Base-by-base conservation (phyloP, 768 basidiomycete genomes). In the Mycena vitilis region DNA sequence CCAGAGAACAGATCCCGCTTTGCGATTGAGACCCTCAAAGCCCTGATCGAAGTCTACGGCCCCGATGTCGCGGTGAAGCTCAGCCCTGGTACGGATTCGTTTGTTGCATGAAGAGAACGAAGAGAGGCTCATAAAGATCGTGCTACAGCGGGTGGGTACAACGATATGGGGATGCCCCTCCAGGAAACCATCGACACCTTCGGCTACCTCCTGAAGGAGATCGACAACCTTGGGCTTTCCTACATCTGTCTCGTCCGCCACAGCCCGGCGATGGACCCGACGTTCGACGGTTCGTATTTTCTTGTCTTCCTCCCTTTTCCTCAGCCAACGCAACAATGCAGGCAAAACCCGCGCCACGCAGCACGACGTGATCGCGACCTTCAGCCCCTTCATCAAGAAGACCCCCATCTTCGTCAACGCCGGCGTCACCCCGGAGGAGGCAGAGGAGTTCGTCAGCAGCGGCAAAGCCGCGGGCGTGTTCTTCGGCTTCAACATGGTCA, bases 1-100 rank as follows among this genome's bases (percentile, higher is more conserved):
- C 60, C 81, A 40, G 81, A 83, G 69, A 83, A 83, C 75, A 77
- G 84, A 20, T 71, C 75, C 4, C 73, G 82, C 9, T 84, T 85
- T 72, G 70, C 75, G 3, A 71, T 81, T 34, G 80, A 82, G 69
- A 78, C 75, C 36, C 63, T 78, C 52, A 76, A 80, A 51, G 77
- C 71, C 20, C 47, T 78, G 47, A 59, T 74, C 54, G 73, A 77
- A 25, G 79, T 79, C 44, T 78, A 72, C 63, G 80, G 80, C 15
- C 78, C 75, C 7, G 63, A 75, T 45, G 74, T 78, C 45, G 78
- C 75, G 34, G 70, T 81, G 57, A 78, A 80, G 40, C 30, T 81
- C 36, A 76, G 69, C 47, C 81, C 81, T 5, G 76, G 68, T 70
- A 73, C 60, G 15, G 69, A 67, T 16, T 72, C 71, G 65, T 63